Evolutionary conservation across 306 rosid species (phyloP).

Genomic region (Vigna mungo): DNA sequence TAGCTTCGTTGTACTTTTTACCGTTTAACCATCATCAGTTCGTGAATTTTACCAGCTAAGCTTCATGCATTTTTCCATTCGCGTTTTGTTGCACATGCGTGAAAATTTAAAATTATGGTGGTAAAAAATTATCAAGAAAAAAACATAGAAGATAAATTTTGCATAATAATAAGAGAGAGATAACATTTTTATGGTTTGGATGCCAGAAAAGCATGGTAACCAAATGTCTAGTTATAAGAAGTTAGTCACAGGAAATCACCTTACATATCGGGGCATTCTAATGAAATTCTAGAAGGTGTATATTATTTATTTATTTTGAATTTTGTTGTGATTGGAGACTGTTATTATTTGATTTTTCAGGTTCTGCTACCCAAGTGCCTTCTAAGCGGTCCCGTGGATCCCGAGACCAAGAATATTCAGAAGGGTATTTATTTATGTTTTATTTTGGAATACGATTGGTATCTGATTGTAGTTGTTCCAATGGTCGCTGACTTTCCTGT

Average conservation of each 20-base stretch:
- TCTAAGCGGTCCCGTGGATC: constrained; percentile 60
- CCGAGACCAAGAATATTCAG: constrained; percentile 60
- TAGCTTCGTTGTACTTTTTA: too few relatives aligned
- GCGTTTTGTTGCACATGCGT: too few relatives aligned
- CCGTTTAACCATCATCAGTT: too few relatives aligned
- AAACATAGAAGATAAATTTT: too few relatives aligned
- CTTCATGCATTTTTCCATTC: too few relatives aligned
- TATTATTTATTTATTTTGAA: constrained; percentile 1
- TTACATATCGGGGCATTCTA: not conserved
- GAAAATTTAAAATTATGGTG: too few relatives aligned
- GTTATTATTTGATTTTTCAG: constrained; percentile 41
- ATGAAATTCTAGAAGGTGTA: not conserved
- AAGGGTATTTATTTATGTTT: constrained; percentile 62
- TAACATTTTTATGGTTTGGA: too few relatives aligned
- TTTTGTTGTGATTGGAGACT: constrained; percentile 1
- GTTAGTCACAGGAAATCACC: too few relatives aligned
- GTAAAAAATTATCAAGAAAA: too few relatives aligned
- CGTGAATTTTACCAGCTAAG: too few relatives aligned
- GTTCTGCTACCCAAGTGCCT: constrained; percentile 51
- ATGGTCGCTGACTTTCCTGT: not conserved
- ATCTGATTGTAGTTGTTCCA: constrained; percentile 32
- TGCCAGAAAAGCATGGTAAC: not conserved
- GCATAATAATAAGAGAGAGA: too few relatives aligned
- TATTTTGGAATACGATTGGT: constrained; percentile 32
- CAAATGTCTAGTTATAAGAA: not conserved